These are phyloP conservation scores for Solanum bukasovii DNA, from an alignment of 257 asterid genomes.

Conservation along the genomic window DNA sequence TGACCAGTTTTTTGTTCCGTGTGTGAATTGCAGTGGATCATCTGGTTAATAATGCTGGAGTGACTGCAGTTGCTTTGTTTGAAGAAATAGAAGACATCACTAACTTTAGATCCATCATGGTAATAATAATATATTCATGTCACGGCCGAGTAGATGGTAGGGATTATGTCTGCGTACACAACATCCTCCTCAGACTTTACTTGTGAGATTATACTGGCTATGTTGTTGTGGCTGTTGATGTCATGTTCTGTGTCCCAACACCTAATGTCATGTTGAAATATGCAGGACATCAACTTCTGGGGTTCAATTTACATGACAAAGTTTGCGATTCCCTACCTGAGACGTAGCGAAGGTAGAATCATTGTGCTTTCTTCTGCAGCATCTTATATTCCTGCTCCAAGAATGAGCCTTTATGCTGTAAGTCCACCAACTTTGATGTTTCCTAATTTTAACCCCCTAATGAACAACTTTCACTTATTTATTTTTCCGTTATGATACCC, in stretches of 20 bases:
- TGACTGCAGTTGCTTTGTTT: slow-evolving; percentile 34
- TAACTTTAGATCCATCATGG: slow-evolving; percentile 42
- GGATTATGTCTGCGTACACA: background rate
- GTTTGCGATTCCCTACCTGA: slow-evolving; percentile 43
- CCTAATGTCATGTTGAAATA: background rate
- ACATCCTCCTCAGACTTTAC: background rate
- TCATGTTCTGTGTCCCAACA: background rate
- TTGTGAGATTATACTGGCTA: background rate
- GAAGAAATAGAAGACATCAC: slow-evolving; percentile 45
- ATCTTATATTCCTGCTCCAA: slow-evolving; percentile 63
- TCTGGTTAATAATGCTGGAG: slow-evolving; percentile 64
- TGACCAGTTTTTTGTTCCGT: no score
- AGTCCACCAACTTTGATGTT: background rate
- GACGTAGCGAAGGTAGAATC: slow-evolving; percentile 45
- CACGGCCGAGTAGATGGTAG: background rate
- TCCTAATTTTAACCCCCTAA: background rate
- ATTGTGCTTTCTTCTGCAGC: slow-evolving; percentile 57
- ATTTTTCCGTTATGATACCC: background rate
- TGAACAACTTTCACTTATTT: background rate
- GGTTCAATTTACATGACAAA: slow-evolving; percentile 53
- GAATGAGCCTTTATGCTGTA: slow-evolving; percentile 59
- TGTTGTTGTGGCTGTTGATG: background rate
- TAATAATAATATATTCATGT: background rate
- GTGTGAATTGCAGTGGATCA: slow-evolving; percentile 43
- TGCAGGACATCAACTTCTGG: slow-evolving; percentile 79